These are phyloP conservation scores for Albugo laibachii DNA, from an alignment of 352 stramenopile species.

Conservation along the genomic window DNA sequence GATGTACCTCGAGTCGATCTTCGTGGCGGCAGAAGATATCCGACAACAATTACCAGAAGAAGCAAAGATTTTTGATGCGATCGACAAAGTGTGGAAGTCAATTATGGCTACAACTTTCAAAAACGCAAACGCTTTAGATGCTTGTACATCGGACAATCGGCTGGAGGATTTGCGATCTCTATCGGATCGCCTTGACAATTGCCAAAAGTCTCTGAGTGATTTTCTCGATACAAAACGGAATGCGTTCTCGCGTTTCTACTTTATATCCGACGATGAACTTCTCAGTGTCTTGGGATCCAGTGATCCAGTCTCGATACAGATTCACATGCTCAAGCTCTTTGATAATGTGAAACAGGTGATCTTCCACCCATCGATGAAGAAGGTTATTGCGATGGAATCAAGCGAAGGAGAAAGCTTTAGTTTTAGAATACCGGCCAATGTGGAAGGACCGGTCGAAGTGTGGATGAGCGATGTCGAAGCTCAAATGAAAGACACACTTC, in stretches of 20 bases:
- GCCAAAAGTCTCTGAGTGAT: slow-evolving; percentile 80
- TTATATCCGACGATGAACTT: slow-evolving; percentile 88
- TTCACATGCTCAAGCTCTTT: slow-evolving; percentile 91
- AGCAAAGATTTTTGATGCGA: slow-evolving; percentile 86
- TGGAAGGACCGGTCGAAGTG: slow-evolving; percentile 82
- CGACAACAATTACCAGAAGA: slow-evolving; percentile 84
- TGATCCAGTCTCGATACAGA: slow-evolving; percentile 83
- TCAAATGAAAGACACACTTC: slow-evolving; percentile 77
- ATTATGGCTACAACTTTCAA: slow-evolving; percentile 86
- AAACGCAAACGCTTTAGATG: slow-evolving; percentile 81
- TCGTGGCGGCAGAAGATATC: slow-evolving; percentile 86
- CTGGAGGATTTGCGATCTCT: slow-evolving; percentile 77
- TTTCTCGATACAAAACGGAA: slow-evolving; percentile 84
- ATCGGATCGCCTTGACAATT: slow-evolving; percentile 78
- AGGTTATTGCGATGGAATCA: slow-evolving; percentile 80
- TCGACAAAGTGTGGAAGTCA: slow-evolving; percentile 84
- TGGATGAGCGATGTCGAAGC: slow-evolving; percentile 88
- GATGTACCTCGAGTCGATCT: slow-evolving; percentile 92
- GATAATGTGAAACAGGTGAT: slow-evolving; percentile 86
- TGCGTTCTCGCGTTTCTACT: slow-evolving; percentile 86
- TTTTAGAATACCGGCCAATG: slow-evolving; percentile 46
- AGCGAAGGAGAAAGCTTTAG: slow-evolving; percentile 80
- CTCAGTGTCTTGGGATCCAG: slow-evolving; percentile 81
- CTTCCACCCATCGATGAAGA: slow-evolving; percentile 81
- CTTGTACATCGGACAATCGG: slow-evolving; percentile 73